A percentile compares a stretch with the other conserved stretches of the same genome.
phyloP scores from a whole-genome alignment of 495 filamentous ascomycete species.

The Podospora bellae-mahoneyi region DNA sequence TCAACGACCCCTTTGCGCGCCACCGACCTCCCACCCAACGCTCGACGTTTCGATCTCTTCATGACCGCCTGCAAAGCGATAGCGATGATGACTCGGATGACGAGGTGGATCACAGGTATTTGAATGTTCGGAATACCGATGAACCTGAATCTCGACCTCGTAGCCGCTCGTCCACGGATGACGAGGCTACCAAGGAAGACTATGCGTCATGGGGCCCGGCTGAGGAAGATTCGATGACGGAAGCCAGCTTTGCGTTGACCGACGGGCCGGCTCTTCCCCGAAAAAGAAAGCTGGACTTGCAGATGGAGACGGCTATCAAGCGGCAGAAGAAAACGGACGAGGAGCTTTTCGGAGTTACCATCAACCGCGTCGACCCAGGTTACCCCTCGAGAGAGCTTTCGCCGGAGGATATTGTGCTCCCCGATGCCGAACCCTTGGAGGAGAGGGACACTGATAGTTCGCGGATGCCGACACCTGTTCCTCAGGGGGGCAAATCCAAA shows the following conservation, averaged over 20 bases:
- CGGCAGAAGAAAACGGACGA: slow-evolving; percentile 72
- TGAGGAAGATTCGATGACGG: slow-evolving; percentile 57
- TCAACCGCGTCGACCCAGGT: slow-evolving; percentile 50
- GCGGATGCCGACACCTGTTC: slow-evolving; percentile 42
- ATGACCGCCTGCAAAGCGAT: slow-evolving; percentile 52
- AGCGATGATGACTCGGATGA: slow-evolving; percentile 58
- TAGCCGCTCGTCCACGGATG: slow-evolving; percentile 70
- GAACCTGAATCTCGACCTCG: slow-evolving; percentile 77
- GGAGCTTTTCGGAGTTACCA: slow-evolving; percentile 65
- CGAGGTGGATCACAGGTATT: slow-evolving; percentile 45
- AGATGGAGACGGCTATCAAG: slow-evolving; percentile 61
- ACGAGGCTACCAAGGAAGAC: slow-evolving; percentile 63
- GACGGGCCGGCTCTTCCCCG: slow-evolving; percentile 46
- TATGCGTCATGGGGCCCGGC: slow-evolving; percentile 42
- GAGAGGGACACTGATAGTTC: slow-evolving; percentile 41
- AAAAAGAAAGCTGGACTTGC: slow-evolving; percentile 67
- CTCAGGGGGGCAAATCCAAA: slow-evolving; percentile 33
- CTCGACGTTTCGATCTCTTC: slow-evolving; percentile 48
- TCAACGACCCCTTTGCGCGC: slow-evolving; percentile 74
- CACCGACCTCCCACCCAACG: slow-evolving; percentile 51
- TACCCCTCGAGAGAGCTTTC: slow-evolving; percentile 37
- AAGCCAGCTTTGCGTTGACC: slow-evolving; percentile 48
- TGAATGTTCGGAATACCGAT: slow-evolving; percentile 68
- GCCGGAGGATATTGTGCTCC: slow-evolving; percentile 40
- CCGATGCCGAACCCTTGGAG: slow-evolving; percentile 35